Evolutionary conservation across 805 yeast genomes (phyloP).

Genomic region (Candida dendrica): DNA sequence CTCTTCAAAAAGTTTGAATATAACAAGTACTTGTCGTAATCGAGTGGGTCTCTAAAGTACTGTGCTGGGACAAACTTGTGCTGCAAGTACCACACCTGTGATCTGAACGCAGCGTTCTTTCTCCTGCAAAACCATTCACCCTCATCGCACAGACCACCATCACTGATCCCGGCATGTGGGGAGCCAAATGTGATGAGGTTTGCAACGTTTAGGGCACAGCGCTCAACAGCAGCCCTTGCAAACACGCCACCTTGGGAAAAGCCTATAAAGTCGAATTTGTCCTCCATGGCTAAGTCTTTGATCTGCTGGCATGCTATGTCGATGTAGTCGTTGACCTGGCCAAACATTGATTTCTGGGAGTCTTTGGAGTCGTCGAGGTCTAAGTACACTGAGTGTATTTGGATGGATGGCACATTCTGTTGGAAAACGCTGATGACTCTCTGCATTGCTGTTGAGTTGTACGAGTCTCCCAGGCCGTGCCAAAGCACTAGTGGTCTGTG

Average conservation of each 20-base stretch:
- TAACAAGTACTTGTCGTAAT: conserved; percentile 46
- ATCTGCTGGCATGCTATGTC: conserved; percentile 50
- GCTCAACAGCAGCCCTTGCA: conserved; percentile 57
- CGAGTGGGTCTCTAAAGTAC: conserved; percentile 57
- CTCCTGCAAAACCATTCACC: conserved; percentile 53
- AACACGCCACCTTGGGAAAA: conserved; percentile 84
- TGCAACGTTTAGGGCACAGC: conserved; percentile 41
- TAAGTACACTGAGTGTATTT: conserved; percentile 46
- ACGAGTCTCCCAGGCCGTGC: conserved; percentile 83
- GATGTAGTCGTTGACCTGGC: conserved; percentile 51
- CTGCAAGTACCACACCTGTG: conserved; percentile 62
- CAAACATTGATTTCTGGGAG: conserved; percentile 44
- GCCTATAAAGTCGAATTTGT: conserved; percentile 70
- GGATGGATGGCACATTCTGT: conserved; percentile 39
- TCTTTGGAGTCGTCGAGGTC: conserved; percentile 45
- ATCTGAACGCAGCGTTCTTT: conserved; percentile 46
- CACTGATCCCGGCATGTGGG: conserved; percentile 72
- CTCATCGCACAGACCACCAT: conserved; percentile 52
- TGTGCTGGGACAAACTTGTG: conserved; percentile 61
- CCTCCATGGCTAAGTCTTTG: conserved; percentile 31
- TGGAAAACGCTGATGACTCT: conserved; percentile 36
- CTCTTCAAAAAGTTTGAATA: conserved; percentile 57
- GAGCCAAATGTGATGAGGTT: conserved; percentile 70
- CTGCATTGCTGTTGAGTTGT: conserved; percentile 52
- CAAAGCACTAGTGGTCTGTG: conserved; percentile 56